Percentiles rank a stretch among this genome's conserved stretches.
Evolutionary conservation across 2,329 filamentous ascomycete genomes (phyloP).

Genomic region (Aureobasidium sp.): DNA sequence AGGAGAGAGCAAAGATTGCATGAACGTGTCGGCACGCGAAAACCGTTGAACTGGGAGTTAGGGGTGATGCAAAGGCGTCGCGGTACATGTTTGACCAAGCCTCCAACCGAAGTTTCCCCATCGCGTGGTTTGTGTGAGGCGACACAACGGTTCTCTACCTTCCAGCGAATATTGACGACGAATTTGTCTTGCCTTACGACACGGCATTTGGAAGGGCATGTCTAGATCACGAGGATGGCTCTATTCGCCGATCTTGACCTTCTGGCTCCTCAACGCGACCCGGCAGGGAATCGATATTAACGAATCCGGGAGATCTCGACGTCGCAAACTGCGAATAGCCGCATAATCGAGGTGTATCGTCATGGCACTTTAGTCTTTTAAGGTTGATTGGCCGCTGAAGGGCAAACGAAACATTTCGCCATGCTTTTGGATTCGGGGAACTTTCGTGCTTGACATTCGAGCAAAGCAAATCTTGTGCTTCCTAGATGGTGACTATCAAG

Average conservation of each 20-base stretch:
- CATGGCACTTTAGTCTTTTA: neutral
- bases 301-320: neutral
- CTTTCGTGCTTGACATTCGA: neutral
- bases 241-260: neutral
- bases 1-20: neutral
- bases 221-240: neutral
- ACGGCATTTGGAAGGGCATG: neutral
- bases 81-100: conserved; percentile 7
- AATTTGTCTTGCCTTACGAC: neutral
- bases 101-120: conserved; percentile 11
- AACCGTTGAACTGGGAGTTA: conserved; percentile 11
- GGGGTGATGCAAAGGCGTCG: conserved; percentile 12
- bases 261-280: neutral
- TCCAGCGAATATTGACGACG: conserved; percentile 11
- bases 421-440: neutral
- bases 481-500: neutral
- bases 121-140: conserved; percentile 11
- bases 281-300: neutral
- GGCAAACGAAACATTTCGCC: neutral
- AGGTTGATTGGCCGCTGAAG: conserved; percentile 1
- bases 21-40: neutral
- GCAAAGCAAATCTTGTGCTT: neutral
- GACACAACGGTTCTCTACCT: conserved; percentile 1
- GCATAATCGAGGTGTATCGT: neutral
- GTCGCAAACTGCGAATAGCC: neutral